phyloP scores from a whole-genome alignment of 495 filamentous ascomycete genomes.

The Ramalina intermedia region DNA sequence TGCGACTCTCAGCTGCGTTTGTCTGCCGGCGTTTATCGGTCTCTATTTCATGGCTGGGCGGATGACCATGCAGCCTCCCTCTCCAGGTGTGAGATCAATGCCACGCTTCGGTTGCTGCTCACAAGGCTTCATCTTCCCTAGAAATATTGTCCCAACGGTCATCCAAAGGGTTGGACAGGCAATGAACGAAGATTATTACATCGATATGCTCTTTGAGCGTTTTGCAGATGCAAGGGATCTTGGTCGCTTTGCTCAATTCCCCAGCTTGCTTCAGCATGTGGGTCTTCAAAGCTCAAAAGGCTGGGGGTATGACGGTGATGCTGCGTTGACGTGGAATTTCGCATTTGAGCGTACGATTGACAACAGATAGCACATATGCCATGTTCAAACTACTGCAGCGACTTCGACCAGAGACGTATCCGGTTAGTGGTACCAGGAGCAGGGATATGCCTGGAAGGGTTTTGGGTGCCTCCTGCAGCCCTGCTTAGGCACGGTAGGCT shows the following conservation, averaged over 20 bases:
- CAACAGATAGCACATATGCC: too few species aligned
- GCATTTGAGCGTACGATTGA: conserved; percentile 20
- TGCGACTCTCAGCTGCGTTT: conserved; percentile 10
- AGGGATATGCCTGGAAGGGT: too few species aligned
- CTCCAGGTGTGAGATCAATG: conserved; percentile 32
- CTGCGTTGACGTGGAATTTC: conserved; percentile 29
- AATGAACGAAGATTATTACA: conserved; percentile 19
- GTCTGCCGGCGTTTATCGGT: conserved; percentile 18
- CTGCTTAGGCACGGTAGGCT: too few species aligned
- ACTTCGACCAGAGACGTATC: too few species aligned
- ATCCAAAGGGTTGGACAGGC: conserved; percentile 2
- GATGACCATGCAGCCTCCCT: conserved; percentile 22
- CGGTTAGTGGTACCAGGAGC: too few species aligned
- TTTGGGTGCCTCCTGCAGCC: too few species aligned
- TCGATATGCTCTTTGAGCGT: conserved; percentile 33
- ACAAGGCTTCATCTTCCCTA: conserved; percentile 30
- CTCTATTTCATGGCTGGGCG: conserved; percentile 24
- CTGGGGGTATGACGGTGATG: conserved; percentile 10
- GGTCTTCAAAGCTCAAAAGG: conserved; percentile 25
- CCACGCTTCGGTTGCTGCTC: conserved; percentile 36
- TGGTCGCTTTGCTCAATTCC: conserved; percentile 35
- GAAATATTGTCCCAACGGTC: conserved; percentile 13
- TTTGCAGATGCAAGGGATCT: conserved; percentile 24
- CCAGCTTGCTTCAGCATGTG: conserved; percentile 38
- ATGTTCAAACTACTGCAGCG: too few species aligned